Base-by-base conservation (phyloP, 2,329 filamentous ascomycete species). In the Aspergillus udagawae region DNA sequence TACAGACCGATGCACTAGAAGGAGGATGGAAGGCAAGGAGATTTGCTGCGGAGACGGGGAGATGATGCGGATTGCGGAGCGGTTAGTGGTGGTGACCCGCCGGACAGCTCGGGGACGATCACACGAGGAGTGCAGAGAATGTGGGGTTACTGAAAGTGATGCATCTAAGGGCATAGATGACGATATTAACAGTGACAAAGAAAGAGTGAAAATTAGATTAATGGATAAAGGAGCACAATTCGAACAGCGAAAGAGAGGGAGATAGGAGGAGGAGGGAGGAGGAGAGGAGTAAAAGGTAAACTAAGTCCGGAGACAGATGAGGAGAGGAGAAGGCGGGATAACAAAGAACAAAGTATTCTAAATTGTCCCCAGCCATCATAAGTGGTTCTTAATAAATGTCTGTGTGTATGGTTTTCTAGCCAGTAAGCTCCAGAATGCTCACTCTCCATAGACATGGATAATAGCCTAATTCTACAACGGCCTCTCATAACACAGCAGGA, bases 11-110 rank as follows among this genome's bases (percentile, higher is more conserved):
- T 38, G 32, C 32, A 38, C 32, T 38, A 38, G 32, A 44, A 12
- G 60, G 63, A 61, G 47, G 58, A 60, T 50, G 47, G 61, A 55
- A 55, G 56, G 61, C 53, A 51, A 54, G 54, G 57, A 58, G 58
- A 55, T 56, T 53, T 60, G 63, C 58, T 56, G 62, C 64, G 59
- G 59, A 56, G 52, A 55, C 32, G 44, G 56, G 49, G 54, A 8
- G 7, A 17, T 5, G 59, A 62, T 63, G 61, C 60, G 62, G 63
- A 65, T 42, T 45, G 42, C 42, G 42, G 42, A 45, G 42, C 23
- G 20, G 5, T 38, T 32, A 17, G 32, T 35, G 32, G 32, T 35
- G 32, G 14, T 45, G 17, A 61, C 55, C 54, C 59, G 56, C 49
- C 27, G 27, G 20, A 35, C 51, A 57, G 47, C 35, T 55, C 54